Percentiles rank a stretch among this genome's conserved stretches.
phyloP scores from a whole-genome alignment of 371 early-diverging fungal species.

The Rhizopus sp. region DNA sequence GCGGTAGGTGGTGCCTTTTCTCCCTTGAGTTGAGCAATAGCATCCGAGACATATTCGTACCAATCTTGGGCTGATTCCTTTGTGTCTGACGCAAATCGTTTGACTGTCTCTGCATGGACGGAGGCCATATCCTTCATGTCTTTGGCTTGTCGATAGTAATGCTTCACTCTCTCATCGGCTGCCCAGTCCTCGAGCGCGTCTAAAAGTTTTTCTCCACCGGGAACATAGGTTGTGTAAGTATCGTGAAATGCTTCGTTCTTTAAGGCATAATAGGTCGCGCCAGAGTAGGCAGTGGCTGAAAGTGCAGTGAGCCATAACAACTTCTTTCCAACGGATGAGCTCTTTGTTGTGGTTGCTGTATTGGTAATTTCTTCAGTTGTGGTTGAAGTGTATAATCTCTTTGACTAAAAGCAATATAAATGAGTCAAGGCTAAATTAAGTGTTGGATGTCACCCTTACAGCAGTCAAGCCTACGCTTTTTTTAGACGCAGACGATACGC shows the following conservation, averaged over 20 bases:
- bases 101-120: conserved; percentile 15
- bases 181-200: conserved; percentile 43
- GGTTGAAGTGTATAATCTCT: conserved; percentile 15
- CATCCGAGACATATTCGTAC: conserved; percentile 41
- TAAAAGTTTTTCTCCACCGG: conserved; percentile 45
- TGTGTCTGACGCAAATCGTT: conserved; percentile 19
- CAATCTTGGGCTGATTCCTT: conserved; percentile 38
- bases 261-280: conserved; percentile 44
- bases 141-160: conserved; percentile 26
- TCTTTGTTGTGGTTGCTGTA: not conserved
- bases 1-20: conserved; percentile 25
- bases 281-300: conserved; percentile 34
- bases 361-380: conserved; percentile 10
- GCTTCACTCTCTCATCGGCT: conserved; percentile 26
- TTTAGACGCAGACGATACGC: conserved; percentile 11
- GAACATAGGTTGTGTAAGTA: conserved; percentile 47
- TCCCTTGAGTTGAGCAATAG: conserved; percentile 39
- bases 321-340: conserved; percentile 34
- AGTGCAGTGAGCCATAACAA: conserved; percentile 33
- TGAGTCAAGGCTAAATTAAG: not conserved
- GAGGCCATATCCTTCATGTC: conserved; percentile 27
- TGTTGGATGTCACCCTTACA: conserved; percentile 8
- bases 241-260: conserved; percentile 49
- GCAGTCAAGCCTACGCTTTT: conserved; percentile 5
- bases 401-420: conserved; percentile 2